Base-by-base conservation (phyloP, 495 filamentous ascomycete species). In the Podospora fimiseda region DNA sequence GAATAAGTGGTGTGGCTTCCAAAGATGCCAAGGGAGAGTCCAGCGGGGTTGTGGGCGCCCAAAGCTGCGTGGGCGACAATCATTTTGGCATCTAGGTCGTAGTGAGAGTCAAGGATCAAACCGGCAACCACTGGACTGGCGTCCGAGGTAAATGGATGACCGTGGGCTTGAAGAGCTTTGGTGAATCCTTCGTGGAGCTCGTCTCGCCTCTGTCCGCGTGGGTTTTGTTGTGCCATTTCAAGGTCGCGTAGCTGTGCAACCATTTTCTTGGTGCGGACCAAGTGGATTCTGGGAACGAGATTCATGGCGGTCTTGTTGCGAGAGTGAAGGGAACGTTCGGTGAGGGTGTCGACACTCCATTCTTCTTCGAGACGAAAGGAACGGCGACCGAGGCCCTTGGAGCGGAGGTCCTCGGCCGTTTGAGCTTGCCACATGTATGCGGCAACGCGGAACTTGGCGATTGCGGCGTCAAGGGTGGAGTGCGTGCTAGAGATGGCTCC, bases 381-480 rank as follows among this genome's bases (percentile, higher is more conserved):
- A 20, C 75, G 73, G 36, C 75, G 67, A 13, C 74, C 74, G 43
- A 77, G 60, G 42, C 71, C 70, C 51, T 72, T 69, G 18, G 60
- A 51, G n/a, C 66, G 70, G 52, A 79, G 58, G 43, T 79, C 74
- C 47, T 77, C 73, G 13, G 73, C 75, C 2, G 71, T 74, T 21
- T 75, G 66, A 24, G 74, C 71, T 50, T 78, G 75, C 66, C 72
- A 73, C 70, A 77, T 75, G 61, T 75, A 74, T 27, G 72, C 75
- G 14, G 75, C 69, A 68, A 77, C 71, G 49, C 75, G 69, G 46
- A 79, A 64, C 54, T 79, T 78, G 48, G 70, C 59, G 42, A 76
- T 71, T 18, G 74, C 74, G 39, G 72, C 71, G 27, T 70, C 62
- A 5, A 74, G 60, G 54, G 63, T 58, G 30, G 65, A 64, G 52